Percentiles rank a stretch among this genome's conserved stretches.
Conservation (phyloP, 176 grass and related monocot species). For the Tillandsia leiboldiana region DNA sequence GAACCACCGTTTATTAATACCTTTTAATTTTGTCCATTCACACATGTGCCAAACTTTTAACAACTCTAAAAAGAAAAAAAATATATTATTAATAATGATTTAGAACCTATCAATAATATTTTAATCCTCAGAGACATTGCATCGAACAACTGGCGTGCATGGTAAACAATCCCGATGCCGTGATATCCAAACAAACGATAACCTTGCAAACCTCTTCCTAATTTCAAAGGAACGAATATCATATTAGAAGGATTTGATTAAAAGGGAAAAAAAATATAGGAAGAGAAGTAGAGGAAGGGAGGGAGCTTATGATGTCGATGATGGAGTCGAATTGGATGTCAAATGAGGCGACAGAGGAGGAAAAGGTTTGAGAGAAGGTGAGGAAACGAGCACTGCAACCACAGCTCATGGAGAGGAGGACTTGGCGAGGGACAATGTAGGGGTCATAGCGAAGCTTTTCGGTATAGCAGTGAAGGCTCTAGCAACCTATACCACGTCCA, state of each 20-base stretch:
- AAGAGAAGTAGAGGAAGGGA: background rate
- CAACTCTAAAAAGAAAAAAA: too few relatives aligned
- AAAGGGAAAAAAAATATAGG: background rate
- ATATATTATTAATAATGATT: too few relatives aligned
- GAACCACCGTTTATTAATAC: too few relatives aligned
- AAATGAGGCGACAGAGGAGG: conserved; percentile 54
- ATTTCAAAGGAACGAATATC: background rate
- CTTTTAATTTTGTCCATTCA: too few relatives aligned
- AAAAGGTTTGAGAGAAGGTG: conserved; percentile 25
- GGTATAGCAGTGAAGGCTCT: too few relatives aligned
- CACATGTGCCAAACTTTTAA: too few relatives aligned
- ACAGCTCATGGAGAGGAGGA: conserved; percentile 41
- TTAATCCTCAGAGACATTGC: background rate
- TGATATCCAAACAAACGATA: conserved; percentile 88
- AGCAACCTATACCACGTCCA: too few relatives aligned
- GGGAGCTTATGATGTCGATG: conserved; percentile 42
- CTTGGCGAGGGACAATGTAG: conserved; percentile 26
- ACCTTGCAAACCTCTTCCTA: conserved; percentile 92
- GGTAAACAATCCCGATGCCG: conserved; percentile 46
- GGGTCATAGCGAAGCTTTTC: too few relatives aligned
- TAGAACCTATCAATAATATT: background rate
- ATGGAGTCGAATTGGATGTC: conserved; percentile 74
- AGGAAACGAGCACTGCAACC: conserved; percentile 52
- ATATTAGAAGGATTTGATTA: background rate
- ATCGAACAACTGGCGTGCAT: conserved; percentile 23